phyloP scores from a whole-genome alignment of 352 stramenopile species.

The Phytopythium litorale region DNA sequence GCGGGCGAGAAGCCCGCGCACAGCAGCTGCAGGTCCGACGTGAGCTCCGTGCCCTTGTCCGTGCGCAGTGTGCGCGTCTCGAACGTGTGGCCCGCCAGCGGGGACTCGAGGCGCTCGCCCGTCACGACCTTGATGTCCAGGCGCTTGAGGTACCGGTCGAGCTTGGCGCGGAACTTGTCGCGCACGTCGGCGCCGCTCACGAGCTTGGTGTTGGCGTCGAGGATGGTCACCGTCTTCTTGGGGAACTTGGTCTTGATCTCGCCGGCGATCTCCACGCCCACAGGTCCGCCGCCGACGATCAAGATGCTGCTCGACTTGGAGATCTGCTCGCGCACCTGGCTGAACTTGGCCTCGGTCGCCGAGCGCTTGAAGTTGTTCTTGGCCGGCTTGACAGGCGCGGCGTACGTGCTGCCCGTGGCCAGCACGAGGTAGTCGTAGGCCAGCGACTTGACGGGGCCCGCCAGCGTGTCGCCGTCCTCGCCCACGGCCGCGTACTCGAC shows the following conservation, averaged over 20 bases:
- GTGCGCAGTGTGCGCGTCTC: constrained; percentile 36
- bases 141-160: constrained; percentile 26
- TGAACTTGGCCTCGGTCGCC: constrained; percentile 29
- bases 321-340: constrained; percentile 39
- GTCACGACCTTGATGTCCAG: constrained; percentile 47
- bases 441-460: constrained; percentile 23
- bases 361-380: constrained; percentile 28
- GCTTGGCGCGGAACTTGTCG: constrained; percentile 42
- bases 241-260: constrained; percentile 59
- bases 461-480: constrained; percentile 24
- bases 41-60: constrained; percentile 46
- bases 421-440: constrained; percentile 61
- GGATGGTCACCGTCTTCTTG: constrained; percentile 52
- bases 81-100: constrained; percentile 30
- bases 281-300: constrained; percentile 51
- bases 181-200: constrained; percentile 30
- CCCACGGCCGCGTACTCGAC: constrained; percentile 30
- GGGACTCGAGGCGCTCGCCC: constrained; percentile 33
- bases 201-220: constrained; percentile 33
- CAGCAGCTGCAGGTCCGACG: constrained; percentile 54
- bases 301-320: constrained; percentile 38
- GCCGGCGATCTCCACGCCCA: constrained; percentile 55
- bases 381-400: constrained; percentile 49
- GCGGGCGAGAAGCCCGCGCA: constrained; percentile 37
- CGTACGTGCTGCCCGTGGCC: constrained; percentile 57